Evolutionary conservation across 1,284 basidiomycete species (phyloP), one percentile per base, ranked within the genome.

Genomic region (Mrakiaceae sp.): DNA sequence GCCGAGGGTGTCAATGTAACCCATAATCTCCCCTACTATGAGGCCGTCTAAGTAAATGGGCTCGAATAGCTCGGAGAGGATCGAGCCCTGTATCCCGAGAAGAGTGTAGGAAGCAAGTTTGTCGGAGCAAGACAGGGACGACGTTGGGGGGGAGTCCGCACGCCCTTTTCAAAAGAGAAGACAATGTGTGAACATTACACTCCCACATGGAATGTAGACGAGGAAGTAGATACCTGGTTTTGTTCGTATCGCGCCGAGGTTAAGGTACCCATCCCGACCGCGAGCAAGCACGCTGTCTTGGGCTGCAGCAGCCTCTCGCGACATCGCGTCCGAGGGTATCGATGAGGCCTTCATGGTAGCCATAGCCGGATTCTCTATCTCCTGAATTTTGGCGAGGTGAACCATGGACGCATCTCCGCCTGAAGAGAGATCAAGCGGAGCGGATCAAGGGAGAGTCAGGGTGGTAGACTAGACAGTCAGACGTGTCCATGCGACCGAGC

Each of bases 351-450:
- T 90, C 57, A 87, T 76, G 1, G 77, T 77, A 1, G 90, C 87
- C 78, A 86, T 85, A 43, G 79, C 78, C 46, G 80, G 78, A 68
- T 58, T 43, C 9, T 43, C 39, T n/a, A 48, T 3, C 39, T 87
- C 84, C 74, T 93, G 90, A 46, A 80, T 76, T 0, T 82, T 77
- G 3, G 90, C 85, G 4, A 94, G 81, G 68, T 84, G 82, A 3
- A 87, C 80, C 70, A 82, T 94, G 5, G 93, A 96, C 1, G 90
- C 89, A 70, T 96, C 93, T 5, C 93, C 93, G 71, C 91, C 91
- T 92, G 69, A 65, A 43, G 16, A 40, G 51, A 62, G 55, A 60
- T 27, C 27, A 27, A 27, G 27, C 27, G 27, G 27, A 27, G 27
- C 27, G 27, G 27, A 50, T 60, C 52, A 68, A 60, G 54, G 62